Evolutionary conservation across 2,329 filamentous ascomycete genomes (phyloP).

Genomic region (Botryotinia convoluta): DNA sequence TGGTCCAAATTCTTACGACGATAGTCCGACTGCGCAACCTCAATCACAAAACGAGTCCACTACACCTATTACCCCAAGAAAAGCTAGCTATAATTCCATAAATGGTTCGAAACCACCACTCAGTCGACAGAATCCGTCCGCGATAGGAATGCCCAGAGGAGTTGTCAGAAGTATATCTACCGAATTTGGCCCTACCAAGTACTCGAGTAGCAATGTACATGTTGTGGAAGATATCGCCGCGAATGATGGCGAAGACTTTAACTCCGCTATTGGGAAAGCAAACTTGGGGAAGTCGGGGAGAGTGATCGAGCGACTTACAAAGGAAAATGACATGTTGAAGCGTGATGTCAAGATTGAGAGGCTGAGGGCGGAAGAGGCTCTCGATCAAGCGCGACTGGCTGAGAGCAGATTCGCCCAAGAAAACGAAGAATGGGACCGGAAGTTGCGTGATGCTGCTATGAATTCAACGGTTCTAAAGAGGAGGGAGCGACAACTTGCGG

Average conservation of each 20-base stretch:
- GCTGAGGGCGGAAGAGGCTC: constrained; percentile 66
- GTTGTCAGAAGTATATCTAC: constrained; percentile 34
- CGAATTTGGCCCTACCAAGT: constrained; percentile 35
- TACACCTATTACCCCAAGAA: constrained; percentile 28
- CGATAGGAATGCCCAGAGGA: constrained; percentile 22
- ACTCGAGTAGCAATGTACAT: constrained; percentile 26
- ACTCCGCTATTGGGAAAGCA: constrained; percentile 67
- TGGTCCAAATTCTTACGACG: constrained; percentile 22
- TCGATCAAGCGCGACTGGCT: constrained; percentile 62
- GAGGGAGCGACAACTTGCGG: constrained; percentile 72
- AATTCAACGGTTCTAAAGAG: constrained; percentile 68
- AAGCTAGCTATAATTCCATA: constrained; percentile 22
- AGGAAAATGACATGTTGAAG: constrained; percentile 75
- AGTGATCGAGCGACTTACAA: constrained; percentile 78
- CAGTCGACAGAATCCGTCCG: constrained; percentile 29
- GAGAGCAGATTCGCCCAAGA: constrained; percentile 71
- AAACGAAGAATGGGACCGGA: constrained; percentile 65
- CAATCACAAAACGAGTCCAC: constrained; percentile 25
- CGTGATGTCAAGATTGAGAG: constrained; percentile 68
- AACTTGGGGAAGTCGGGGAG: constrained; percentile 71
- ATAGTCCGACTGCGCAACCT: constrained; percentile 11
- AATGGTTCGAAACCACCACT: constrained; percentile 28
- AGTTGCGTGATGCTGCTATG: constrained; percentile 66
- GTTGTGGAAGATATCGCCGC: constrained; percentile 25
- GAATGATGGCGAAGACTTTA: constrained; percentile 46